Percentiles rank a stretch among this genome's conserved stretches.
phyloP scores from a whole-genome alignment of 371 early-diverging fungal species.

The Capillidium heterosporum region DNA sequence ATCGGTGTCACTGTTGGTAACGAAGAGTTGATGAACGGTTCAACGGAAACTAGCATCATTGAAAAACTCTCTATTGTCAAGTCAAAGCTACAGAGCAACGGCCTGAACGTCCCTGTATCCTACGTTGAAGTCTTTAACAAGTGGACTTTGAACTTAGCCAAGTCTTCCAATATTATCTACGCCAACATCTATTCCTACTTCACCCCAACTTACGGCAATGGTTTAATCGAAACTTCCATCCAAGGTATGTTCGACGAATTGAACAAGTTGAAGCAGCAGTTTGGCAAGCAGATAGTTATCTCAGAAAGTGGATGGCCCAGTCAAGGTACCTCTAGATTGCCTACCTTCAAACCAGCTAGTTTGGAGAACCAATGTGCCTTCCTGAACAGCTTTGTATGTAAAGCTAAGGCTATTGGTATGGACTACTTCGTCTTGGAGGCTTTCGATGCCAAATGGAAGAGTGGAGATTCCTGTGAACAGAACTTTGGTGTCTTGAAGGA shows the following conservation, averaged over 20 bases:
- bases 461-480: not conserved
- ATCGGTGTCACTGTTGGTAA: slow-evolving; percentile 1
- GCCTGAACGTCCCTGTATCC: not conserved
- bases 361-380: not conserved
- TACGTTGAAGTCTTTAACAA: not conserved
- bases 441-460: slow-evolving; percentile 1
- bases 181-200: slow-evolving; percentile 2
- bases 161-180: not conserved
- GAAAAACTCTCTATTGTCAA: not conserved
- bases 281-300: not conserved
- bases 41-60: not conserved
- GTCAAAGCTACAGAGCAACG: not conserved
- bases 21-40: slow-evolving; percentile 1
- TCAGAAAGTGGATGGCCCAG: not conserved
- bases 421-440: slow-evolving; percentile 1
- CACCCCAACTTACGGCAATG: not conserved
- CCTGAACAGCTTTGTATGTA: not conserved
- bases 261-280: not conserved
- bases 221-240: not conserved
- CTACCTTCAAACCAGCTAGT: not conserved
- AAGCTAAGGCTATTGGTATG: not conserved
- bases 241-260: not conserved
- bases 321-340: not conserved
- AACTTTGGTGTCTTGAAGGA: slow-evolving; percentile 1
- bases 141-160: not conserved